Evolutionary conservation across 1,284 basidiomycete species (phyloP).

Genomic region (Psilocybe mexicana): DNA sequence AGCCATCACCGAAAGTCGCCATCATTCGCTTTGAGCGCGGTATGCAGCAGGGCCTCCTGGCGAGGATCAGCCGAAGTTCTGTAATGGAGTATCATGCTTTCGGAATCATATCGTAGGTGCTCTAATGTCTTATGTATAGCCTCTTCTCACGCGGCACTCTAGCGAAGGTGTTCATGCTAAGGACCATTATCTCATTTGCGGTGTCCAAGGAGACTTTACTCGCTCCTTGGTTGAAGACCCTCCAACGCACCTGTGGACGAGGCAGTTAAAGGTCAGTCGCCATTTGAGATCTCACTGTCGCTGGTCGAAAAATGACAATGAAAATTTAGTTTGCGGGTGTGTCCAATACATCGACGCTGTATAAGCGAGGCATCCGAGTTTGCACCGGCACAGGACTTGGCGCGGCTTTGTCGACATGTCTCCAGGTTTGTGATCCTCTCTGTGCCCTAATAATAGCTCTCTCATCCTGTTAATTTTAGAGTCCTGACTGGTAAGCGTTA

Average conservation of each 20-base stretch:
- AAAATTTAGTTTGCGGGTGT: slow-evolving; percentile 66
- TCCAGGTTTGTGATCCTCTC: slow-evolving; percentile 48
- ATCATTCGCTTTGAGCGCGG: slow-evolving; percentile 67
- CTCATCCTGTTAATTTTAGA: slow-evolving; percentile 34
- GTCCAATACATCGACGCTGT: slow-evolving; percentile 74
- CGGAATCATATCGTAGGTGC: slow-evolving; percentile 61
- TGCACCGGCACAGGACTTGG: slow-evolving; percentile 85
- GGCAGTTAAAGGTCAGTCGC: slow-evolving; percentile 56
- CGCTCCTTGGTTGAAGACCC: slow-evolving; percentile 59
- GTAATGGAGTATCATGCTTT: slow-evolving; percentile 73
- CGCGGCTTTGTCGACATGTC: slow-evolving; percentile 75
- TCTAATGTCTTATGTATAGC: background rate
- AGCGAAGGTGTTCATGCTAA: slow-evolving; percentile 62
- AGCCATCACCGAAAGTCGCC: slow-evolving; percentile 71
- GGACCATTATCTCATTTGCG: slow-evolving; percentile 70
- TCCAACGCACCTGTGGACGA: slow-evolving; percentile 66
- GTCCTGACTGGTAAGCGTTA: slow-evolving; percentile 54
- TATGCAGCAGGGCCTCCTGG: slow-evolving; percentile 71
- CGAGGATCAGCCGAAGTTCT: slow-evolving; percentile 64
- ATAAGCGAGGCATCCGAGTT: slow-evolving; percentile 77
- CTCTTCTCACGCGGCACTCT: slow-evolving; percentile 13
- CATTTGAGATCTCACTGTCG: background rate
- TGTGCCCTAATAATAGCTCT: background rate
- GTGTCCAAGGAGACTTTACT: slow-evolving; percentile 74
- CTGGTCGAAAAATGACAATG: background rate